Evolutionary conservation across 225 moss, liverwort and hornwort genomes (phyloP).

Genomic region (Ulota crispa): DNA sequence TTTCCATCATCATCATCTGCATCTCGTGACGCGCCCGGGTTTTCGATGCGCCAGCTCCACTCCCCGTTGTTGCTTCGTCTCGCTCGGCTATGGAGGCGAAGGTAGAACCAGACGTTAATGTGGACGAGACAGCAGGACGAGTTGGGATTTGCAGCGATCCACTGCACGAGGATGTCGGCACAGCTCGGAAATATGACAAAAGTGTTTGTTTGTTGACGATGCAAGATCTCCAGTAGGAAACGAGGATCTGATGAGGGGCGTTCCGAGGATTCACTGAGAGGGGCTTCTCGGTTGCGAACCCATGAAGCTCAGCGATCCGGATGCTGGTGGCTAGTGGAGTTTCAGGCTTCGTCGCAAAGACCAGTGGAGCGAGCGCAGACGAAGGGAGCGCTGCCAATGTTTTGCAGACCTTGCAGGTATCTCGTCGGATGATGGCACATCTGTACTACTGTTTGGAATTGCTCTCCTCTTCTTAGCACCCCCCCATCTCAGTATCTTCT

Average conservation of each 20-base stretch:
- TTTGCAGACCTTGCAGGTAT: constrained; percentile 26
- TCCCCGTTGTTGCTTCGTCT: neutral
- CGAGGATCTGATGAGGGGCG: neutral
- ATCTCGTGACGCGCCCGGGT: constrained; percentile 13
- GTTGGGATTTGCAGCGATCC: constrained; percentile 12
- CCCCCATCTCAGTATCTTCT: neutral
- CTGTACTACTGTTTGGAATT: neutral
- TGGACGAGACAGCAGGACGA: neutral
- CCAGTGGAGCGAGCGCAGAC: neutral
- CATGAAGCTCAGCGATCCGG: neutral
- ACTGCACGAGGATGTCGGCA: constrained; percentile 18
- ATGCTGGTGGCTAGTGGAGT: neutral
- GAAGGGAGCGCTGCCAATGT: neutral
- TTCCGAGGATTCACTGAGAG: neutral
- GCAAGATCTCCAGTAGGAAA: neutral
- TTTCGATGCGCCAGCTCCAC: constrained; percentile 1
- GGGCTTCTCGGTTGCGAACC: neutral
- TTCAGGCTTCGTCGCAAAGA: neutral
- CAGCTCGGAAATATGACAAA: neutral
- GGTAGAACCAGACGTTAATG: neutral
- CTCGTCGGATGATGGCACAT: neutral
- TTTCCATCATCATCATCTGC: constrained; percentile 4
- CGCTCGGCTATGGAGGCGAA: constrained; percentile 16
- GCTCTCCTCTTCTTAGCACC: neutral
- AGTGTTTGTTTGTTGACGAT: neutral